phyloP scores from a whole-genome alignment of 768 basidiomycete genomes.

The Hysterangium stoloniferum region DNA sequence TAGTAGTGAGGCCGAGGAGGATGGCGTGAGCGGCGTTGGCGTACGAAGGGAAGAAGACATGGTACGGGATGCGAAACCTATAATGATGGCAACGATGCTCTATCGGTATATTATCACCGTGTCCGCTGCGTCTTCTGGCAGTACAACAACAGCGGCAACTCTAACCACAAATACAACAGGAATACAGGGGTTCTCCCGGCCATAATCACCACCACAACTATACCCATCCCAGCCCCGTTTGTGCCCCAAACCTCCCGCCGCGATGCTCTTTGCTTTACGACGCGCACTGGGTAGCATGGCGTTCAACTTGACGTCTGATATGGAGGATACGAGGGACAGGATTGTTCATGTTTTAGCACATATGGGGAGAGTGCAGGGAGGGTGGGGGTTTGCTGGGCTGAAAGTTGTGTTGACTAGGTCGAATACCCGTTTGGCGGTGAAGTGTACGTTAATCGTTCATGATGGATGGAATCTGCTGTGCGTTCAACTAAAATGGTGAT shows the following conservation, averaged over 20 bases:
- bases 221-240: slow-evolving; percentile 59
- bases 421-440: too few relatives aligned
- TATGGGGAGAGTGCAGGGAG: too few relatives aligned
- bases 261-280: slow-evolving; percentile 39
- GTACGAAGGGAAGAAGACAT: slow-evolving; percentile 21
- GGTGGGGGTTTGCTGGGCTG: too few relatives aligned
- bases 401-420: too few relatives aligned
- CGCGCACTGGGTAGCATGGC: slow-evolving; percentile 46
- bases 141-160: too few relatives aligned
- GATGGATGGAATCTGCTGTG: too few relatives aligned
- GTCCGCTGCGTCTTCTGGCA: slow-evolving; percentile 11
- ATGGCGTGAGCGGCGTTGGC: slow-evolving; percentile 34
- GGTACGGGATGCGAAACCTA: slow-evolving; percentile 41
- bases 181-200: slow-evolving; percentile 16
- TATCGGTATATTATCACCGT: slow-evolving; percentile 53
- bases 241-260: slow-evolving; percentile 32
- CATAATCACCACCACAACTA: slow-evolving; percentile 30
- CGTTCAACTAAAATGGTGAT: too few relatives aligned
- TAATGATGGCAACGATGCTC: slow-evolving; percentile 53
- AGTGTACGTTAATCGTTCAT: too few relatives aligned
- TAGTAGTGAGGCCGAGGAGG: neutral
- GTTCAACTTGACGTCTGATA: slow-evolving; percentile 31
- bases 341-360: slow-evolving; percentile 74
- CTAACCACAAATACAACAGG: slow-evolving; percentile 3
- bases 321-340: slow-evolving; percentile 73